Evolutionary conservation across 257 asterid species (phyloP), one percentile per base, ranked within the genome.

Genomic region (Oldenlandia corymbosa): DNA sequence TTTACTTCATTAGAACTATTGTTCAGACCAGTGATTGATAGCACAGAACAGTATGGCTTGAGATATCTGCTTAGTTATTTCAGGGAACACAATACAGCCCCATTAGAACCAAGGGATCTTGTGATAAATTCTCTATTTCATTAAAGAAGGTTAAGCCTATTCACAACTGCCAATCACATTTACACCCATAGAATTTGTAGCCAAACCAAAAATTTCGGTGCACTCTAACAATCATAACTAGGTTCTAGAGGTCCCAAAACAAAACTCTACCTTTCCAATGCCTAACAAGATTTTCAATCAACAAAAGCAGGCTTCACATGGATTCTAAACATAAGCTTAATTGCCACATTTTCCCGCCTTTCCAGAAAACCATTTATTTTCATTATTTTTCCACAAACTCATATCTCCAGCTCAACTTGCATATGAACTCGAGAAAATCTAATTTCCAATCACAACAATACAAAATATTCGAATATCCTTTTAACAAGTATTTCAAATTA

Each of bases 251-350:
- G 14, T 10, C 43, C 50, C 36, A 34, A 65, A 23, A 9, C 14
- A 5, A 39, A 41, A 65, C n/a, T n/a, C n/a, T n/a, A n/a, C 17
- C 69, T 56, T 30, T 45, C 20, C 46, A 54, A 53, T 8, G 21
- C 62, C 26, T 11, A 54, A 26, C n/a, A n/a, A n/a, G n/a, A n/a
- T n/a, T n/a, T n/a, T n/a, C n/a, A n/a, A n/a, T n/a, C n/a, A n/a
- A n/a, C n/a, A 30, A 27, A 65, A 54, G 10, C 23, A 53, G 20
- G 36, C 41, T 41, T 27, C 32, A 20, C 0, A 51, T 34, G 26
- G 7, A 31, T 30, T 21, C 45, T n/a, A 60, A 41, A 65, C 21
- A 5, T 14, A 21, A 23, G 36, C 37, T 13, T n/a, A n/a, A n/a
- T n/a, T n/a, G n/a, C n/a, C n/a, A n/a, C n/a, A n/a, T n/a, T n/a